Conservation (phyloP, 1,284 basidiomycete genomes). For the Trichosporon sp. region DNA sequence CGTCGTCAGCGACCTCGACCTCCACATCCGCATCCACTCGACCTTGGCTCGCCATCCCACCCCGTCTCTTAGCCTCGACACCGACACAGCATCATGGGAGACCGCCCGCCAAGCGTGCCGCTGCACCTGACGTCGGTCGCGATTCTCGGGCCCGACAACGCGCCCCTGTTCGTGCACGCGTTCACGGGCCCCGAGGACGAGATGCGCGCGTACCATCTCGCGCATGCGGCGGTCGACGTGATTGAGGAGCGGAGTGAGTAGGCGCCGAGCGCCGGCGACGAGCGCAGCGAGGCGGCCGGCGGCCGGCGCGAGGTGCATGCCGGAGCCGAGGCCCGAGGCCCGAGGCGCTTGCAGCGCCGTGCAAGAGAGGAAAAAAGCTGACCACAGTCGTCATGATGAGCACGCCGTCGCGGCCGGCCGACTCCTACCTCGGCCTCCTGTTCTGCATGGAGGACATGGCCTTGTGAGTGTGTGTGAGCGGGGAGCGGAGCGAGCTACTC, state of each 20-base stretch:
- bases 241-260: constrained; percentile 49
- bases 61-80: too few species aligned
- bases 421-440: constrained; percentile 47
- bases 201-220: constrained; percentile 47
- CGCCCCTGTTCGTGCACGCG: constrained; percentile 47
- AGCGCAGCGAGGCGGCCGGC: neutral
- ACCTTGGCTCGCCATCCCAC: too few species aligned
- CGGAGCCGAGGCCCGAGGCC: neutral
- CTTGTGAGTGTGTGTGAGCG: constrained; percentile 35
- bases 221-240: constrained; percentile 48
- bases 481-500: neutral
- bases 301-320: neutral
- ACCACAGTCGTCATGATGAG: constrained; percentile 43
- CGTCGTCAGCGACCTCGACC: too few species aligned
- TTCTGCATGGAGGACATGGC: constrained; percentile 51
- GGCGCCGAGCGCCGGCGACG: too few species aligned
- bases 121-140: constrained; percentile 46
- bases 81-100: constrained; percentile 6
- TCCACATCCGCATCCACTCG: too few species aligned
- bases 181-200: constrained; percentile 45
- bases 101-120: constrained; percentile 34
- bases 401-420: constrained; percentile 42
- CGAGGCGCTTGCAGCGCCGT: neutral
- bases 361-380: too few species aligned
- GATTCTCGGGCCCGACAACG: constrained; percentile 44